Percentiles rank a stretch among this genome's conserved stretches.
These are phyloP conservation scores for Heliosperma pusillum DNA, from an alignment of 148 eudicot species.

Conservation along the genomic window DNA sequence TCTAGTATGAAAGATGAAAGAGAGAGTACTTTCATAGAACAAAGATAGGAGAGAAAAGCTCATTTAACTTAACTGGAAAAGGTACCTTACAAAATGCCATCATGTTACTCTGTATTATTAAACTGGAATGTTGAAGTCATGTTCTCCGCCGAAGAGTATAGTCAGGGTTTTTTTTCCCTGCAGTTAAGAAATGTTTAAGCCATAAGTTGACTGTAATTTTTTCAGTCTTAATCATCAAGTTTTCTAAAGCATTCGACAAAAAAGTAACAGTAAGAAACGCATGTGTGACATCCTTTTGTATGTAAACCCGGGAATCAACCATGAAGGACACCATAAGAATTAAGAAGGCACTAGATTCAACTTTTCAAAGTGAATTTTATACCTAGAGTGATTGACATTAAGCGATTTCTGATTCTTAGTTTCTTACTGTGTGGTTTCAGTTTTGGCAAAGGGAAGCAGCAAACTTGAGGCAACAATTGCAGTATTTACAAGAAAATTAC, in stretches of 20 bases:
- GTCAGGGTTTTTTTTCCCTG: too few species aligned
- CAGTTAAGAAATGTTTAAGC: too few species aligned
- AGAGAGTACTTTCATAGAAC: too few species aligned
- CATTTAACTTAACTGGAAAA: too few species aligned
- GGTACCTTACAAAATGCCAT: too few species aligned
- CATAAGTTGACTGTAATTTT: neutral
- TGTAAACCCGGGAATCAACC: neutral
- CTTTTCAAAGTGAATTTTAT: neutral
- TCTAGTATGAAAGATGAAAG: too few species aligned
- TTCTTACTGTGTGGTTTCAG: constrained; percentile 29
- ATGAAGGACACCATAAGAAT: neutral
- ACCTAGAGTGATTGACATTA: neutral
- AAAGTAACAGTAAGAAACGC: neutral
- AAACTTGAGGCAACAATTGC: constrained; percentile 67
- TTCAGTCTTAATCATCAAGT: neutral
- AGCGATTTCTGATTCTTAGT: neutral
- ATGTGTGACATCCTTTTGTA: neutral
- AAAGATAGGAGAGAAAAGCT: too few species aligned
- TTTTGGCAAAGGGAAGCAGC: constrained; percentile 76
- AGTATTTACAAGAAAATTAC: constrained; percentile 60
- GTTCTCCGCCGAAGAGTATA: too few species aligned
- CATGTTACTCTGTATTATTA: too few species aligned
- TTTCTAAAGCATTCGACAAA: neutral
- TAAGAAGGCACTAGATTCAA: neutral
- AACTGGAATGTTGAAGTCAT: too few species aligned